Base-by-base conservation (phyloP, 2,329 filamentous ascomycete genomes). In the Atkinsonella texensis region DNA sequence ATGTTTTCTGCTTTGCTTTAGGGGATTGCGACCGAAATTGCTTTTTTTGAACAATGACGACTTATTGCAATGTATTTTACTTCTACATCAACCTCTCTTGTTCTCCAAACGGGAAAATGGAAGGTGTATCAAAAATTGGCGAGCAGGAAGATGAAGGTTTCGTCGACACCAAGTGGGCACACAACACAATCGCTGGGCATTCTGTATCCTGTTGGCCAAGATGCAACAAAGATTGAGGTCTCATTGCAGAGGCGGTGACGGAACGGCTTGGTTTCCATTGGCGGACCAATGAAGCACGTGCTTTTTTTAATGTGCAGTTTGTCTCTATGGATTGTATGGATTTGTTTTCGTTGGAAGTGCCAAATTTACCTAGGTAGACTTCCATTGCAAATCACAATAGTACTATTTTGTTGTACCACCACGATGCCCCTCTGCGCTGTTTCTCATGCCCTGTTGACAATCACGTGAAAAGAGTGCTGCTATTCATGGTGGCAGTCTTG, bases 141-240 rank as follows among this genome's bases (percentile, higher is more conserved):
- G 48, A 53, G 38, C 38, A 47, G 51, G 35, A 32, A 51, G 42
- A 48, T 49, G 31, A 60, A 60, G 55, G 60, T 59, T 62, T 59
- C 59, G 62, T 59, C 57, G 20, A 45, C 39, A 56, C 55, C 23
- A 60, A 56, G 61, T 63, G 63, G 60, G 62, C 59, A 62, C 56
- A 63, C 54, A 59, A 61, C 58, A 57, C 31, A 63, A 60, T 60
- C 63, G 61, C 59, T 50, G 56, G 51, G 54, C 62, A 59, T 28
- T 55, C 61, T 43, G 56, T 56, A 39, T 60, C 61, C 56, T 53
- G 56, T 47, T 52, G 48, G 54, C 50, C 45, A 45, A 47, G 48
- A 45, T 35, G 9, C 12, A 15, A 5, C 44, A 28, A 28, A 6
- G 47, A 45, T 53, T 49, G 48, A 48, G 23, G 35, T 28, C n/a